These are phyloP conservation scores for Monosiga brevicollis DNA, from an alignment of 78 protist species.

Conservation along the genomic window DNA sequence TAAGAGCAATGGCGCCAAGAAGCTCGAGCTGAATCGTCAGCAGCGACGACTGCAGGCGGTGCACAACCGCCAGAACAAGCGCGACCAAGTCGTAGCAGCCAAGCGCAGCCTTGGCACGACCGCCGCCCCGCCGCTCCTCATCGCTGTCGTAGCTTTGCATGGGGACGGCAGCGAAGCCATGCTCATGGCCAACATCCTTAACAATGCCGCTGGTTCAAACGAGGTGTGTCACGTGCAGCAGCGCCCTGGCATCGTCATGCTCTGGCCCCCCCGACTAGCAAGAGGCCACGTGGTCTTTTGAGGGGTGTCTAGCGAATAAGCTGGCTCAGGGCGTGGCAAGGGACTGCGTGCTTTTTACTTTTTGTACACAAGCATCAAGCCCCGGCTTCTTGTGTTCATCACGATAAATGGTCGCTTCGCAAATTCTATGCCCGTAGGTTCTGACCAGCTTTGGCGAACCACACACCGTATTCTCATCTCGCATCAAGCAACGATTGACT, in stretches of 20 bases:
- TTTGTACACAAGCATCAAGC: no score
- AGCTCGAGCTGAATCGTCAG: not conserved
- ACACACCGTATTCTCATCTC: not conserved
- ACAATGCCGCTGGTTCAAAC: not conserved
- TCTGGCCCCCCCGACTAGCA: not conserved
- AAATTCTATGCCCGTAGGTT: no score
- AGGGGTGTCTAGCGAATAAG: no score
- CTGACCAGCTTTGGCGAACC: no score
- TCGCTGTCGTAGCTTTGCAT: not conserved
- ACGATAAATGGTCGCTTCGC: no score
- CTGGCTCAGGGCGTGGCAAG: no score
- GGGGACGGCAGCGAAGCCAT: not conserved
- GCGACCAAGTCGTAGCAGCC: not conserved
- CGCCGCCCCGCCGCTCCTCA: constrained; percentile 3
- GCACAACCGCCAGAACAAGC: not conserved
- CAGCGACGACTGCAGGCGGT: not conserved
- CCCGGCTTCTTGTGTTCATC: no score
- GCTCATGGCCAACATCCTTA: not conserved
- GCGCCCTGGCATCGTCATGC: not conserved
- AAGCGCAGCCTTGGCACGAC: not conserved
- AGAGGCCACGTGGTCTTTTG: no score
- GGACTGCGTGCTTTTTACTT: no score
- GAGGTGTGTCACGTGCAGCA: not conserved
- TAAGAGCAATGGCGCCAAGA: not conserved
- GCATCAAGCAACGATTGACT: not conserved